Base-by-base conservation (phyloP, 2,329 filamentous ascomycete species). In the Trichoderma atrobrunneum region DNA sequence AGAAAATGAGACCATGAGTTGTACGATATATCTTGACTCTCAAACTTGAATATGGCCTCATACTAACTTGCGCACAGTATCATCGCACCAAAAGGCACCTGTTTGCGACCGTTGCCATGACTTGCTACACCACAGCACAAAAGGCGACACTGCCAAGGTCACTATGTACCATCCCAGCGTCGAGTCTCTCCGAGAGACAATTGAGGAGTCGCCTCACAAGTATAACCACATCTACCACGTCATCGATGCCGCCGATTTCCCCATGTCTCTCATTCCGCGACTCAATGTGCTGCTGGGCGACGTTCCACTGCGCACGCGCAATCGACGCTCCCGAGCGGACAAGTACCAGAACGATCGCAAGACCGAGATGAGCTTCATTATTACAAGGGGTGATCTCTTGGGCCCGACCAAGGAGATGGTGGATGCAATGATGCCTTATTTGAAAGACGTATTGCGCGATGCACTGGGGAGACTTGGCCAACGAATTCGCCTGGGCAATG, bases 171-270 rank as follows among this genome's bases (percentile, higher is more conserved):
- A 97, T 78, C 96, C 96, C 0, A 91, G 91, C 1, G 87, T 98
- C 74, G 88, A 94, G 57, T 91, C 93, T 3, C 90, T 99, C 67
- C 90, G 91, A 75, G 91, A 94, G 74, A 97, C 94, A 18, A 92
- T 99, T 67, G 87, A 91, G 68, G 93, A 97, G 81, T 97, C 95
- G 1, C 95, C 95, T 0, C 91, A 97, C 82, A 93, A 93, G 79
- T 89, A 93, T 79, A 98, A 99, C 78, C 93, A 98, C 81, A 91
- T 99, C 73, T 99, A 98, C 80, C 96, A 99, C 81, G 87, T 99
- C 30, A 85, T 99, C 26, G 96, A 99, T 78, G 95, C 96, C 3
- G 96, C 95, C 73, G 96, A 99, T 81, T 98, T 99, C 75, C 96
- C 96, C 24, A 93, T 99, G 88, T 98, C 96, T 2, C 83, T 99